Percentiles rank a stretch among this genome's conserved stretches.
These are phyloP conservation scores for Cardiospermum halicacabum DNA, from an alignment of 345 rosid genomes.

Conservation along the genomic window DNA sequence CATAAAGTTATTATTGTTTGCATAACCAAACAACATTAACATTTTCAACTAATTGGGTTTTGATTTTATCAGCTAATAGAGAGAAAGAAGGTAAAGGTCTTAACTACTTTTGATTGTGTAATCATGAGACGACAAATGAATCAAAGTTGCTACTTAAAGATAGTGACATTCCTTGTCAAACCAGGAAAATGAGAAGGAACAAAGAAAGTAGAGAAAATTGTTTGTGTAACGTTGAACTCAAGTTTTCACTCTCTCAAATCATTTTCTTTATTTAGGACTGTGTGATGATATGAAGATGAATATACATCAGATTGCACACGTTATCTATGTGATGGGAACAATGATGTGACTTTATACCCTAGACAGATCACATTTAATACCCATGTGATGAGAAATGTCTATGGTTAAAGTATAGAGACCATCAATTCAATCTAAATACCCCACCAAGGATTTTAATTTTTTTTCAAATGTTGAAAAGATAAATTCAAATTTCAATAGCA, in stretches of 20 bases:
- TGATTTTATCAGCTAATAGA: not conserved
- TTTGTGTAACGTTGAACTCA: conserved; percentile 30
- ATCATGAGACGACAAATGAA: conserved; percentile 6
- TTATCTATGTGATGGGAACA: not conserved
- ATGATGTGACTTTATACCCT: not conserved
- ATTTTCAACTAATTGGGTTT: not conserved
- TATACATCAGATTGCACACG: not conserved
- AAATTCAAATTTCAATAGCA: not conserved
- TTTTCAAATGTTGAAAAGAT: too few relatives aligned
- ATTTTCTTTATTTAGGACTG: not conserved
- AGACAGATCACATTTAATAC: not conserved
- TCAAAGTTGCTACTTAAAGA: conserved; percentile 1
- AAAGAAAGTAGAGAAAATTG: not conserved
- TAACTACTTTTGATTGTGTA: conserved; percentile 2
- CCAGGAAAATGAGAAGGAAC: not conserved
- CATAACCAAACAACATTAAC: not conserved
- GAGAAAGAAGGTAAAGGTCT: not conserved
- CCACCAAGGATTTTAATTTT: too few relatives aligned
- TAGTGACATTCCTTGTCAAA: conserved; percentile 13
- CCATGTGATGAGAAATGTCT: not conserved
- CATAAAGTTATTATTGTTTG: not conserved
- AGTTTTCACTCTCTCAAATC: conserved; percentile 13
- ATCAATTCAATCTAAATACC: too few relatives aligned
- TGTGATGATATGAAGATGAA: not conserved
- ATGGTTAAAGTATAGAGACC: not conserved